These are phyloP conservation scores for Meyerozyma smithsonii DNA, from an alignment of 1,139 yeast genomes.

Conservation along the genomic window DNA sequence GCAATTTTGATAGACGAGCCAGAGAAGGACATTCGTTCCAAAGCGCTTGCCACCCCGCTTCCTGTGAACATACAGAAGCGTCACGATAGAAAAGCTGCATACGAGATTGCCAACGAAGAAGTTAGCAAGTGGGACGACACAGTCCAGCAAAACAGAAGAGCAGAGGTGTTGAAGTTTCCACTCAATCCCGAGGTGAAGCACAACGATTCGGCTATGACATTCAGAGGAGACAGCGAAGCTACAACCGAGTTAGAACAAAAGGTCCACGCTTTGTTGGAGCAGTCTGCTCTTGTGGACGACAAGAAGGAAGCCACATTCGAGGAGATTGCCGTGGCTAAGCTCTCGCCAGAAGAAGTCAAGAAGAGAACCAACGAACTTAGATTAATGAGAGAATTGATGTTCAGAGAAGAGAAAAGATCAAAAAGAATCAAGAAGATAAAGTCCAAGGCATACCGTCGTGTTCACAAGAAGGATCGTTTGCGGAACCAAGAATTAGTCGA, in stretches of 20 bases:
- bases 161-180: slow-evolving; percentile 81
- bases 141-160: slow-evolving; percentile 71
- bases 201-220: slow-evolving; percentile 51
- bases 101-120: slow-evolving; percentile 81
- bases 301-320: slow-evolving; percentile 78
- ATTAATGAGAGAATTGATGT: slow-evolving; percentile 92
- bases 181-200: slow-evolving; percentile 40
- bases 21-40: slow-evolving; percentile 25
- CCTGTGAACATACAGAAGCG: slow-evolving; percentile 84
- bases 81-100: slow-evolving; percentile 86
- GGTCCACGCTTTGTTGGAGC: slow-evolving; percentile 55
- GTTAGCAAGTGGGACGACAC: slow-evolving; percentile 86
- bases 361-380: slow-evolving; percentile 80
- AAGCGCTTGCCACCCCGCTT: slow-evolving; percentile 71
- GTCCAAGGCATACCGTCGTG: slow-evolving; percentile 82
- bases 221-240: slow-evolving; percentile 43
- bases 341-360: slow-evolving; percentile 75
- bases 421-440: slow-evolving; percentile 90
- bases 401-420: slow-evolving; percentile 88
- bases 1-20: slow-evolving; percentile 48
- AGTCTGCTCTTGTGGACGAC: slow-evolving; percentile 69
- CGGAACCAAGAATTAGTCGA: slow-evolving; percentile 69
- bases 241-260: slow-evolving; percentile 64
- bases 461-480: slow-evolving; percentile 78
- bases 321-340: slow-evolving; percentile 76